Conservation (phyloP, 2,329 filamentous ascomycete genomes). For the Fusarium sororula region DNA sequence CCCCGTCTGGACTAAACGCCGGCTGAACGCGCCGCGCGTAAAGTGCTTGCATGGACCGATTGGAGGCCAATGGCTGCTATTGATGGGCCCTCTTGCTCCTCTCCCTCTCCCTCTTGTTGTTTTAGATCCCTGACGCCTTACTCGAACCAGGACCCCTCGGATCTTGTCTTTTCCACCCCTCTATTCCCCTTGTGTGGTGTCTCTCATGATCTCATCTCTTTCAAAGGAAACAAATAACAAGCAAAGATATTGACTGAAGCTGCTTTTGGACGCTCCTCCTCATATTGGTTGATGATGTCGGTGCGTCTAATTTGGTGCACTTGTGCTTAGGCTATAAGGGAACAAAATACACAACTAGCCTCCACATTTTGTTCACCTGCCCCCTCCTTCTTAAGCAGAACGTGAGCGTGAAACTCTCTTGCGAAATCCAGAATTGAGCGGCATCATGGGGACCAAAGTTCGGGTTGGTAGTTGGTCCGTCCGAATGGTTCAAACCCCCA, state of each 20-base stretch:
- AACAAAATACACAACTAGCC: neutral
- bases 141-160: neutral
- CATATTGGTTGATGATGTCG: neutral
- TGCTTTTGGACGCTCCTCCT: neutral
- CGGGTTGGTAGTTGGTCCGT: neutral
- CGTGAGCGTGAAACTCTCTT: constrained; percentile 6
- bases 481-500: neutral
- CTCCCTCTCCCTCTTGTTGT: neutral
- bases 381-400: neutral
- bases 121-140: neutral
- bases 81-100: neutral
- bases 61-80: neutral
- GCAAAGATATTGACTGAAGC: neutral
- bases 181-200: neutral
- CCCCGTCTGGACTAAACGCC: constrained; percentile 12
- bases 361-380: neutral
- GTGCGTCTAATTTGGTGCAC: no score
- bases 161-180: neutral
- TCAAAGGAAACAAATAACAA: neutral
- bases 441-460: constrained; percentile 4
- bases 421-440: constrained; percentile 4
- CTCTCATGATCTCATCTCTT: neutral
- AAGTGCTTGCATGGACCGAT: constrained; percentile 35
- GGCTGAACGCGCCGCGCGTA: constrained; percentile 29
- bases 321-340: neutral